Percentiles rank a stretch among this genome's conserved stretches.
Evolutionary conservation across 257 asterid species (phyloP).

Genomic region (Plantago major): DNA sequence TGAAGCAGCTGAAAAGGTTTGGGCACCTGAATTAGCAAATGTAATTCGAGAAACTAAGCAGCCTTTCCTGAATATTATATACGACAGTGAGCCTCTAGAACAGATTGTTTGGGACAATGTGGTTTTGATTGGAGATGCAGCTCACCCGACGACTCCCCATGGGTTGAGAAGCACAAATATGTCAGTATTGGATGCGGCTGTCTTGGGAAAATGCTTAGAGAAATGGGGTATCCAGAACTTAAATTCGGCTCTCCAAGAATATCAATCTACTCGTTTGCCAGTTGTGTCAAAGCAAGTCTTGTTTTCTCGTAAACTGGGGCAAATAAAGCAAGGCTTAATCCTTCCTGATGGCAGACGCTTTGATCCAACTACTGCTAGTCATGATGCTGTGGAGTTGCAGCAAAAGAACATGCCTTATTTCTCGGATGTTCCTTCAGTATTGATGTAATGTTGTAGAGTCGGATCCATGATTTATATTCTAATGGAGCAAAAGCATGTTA

Average conservation of each 20-base stretch:
- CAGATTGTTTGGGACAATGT: constrained; percentile 53
- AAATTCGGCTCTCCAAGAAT: constrained; percentile 52
- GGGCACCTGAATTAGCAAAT: constrained; percentile 59
- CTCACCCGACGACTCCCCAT: constrained; percentile 77
- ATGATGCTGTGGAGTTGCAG: constrained; percentile 49
- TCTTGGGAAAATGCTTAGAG: constrained; percentile 60
- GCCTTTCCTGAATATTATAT: constrained; percentile 70
- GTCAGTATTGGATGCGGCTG: constrained; percentile 77
- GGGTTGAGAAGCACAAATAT: constrained; percentile 82
- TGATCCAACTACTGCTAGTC: constrained; percentile 39
- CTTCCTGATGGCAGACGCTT: constrained; percentile 36
- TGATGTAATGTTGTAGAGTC: constrained; percentile 19
- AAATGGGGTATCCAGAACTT: constrained; percentile 49
- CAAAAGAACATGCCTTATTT: constrained; percentile 60
- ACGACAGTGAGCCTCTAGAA: constrained; percentile 60
- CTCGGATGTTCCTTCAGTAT: constrained; percentile 40
- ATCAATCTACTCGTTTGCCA: constrained; percentile 53
- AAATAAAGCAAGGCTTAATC: constrained; percentile 57
- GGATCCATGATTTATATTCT: neutral
- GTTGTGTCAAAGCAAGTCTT: constrained; percentile 55
- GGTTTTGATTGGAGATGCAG: constrained; percentile 75
- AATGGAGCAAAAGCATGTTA: neutral
- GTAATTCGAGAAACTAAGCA: constrained; percentile 52
- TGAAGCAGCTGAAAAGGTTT: constrained; percentile 52
- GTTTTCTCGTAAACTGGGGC: constrained; percentile 60